phyloP scores from a whole-genome alignment of 2,329 filamentous ascomycete species.

The Colletotrichum falcatum region DNA sequence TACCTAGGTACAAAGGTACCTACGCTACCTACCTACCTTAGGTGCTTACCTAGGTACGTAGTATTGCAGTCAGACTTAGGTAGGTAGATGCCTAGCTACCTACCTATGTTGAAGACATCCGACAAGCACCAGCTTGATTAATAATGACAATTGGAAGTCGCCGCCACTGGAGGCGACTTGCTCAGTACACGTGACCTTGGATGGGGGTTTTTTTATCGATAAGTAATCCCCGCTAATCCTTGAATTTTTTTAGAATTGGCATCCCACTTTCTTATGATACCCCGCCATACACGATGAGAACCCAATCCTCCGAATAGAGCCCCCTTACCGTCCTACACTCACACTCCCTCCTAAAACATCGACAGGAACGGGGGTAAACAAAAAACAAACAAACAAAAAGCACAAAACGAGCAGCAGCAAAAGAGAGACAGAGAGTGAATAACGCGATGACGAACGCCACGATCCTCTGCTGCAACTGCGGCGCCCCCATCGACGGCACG shows the following conservation, averaged over 20 bases:
- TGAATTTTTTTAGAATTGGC: constrained; percentile 27
- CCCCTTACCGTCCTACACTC: constrained; percentile 5
- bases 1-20: no score
- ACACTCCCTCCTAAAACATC: constrained; percentile 2
- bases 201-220: constrained; percentile 7
- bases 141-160: constrained; percentile 11
- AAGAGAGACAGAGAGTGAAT: constrained; percentile 5
- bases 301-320: constrained; percentile 14
- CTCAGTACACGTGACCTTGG: neutral
- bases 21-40: no score
- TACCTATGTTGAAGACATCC: no score
- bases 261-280: constrained; percentile 30
- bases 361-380: constrained; percentile 2
- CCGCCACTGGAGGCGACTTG: constrained; percentile 13
- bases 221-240: constrained; percentile 32
- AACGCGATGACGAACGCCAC: constrained; percentile 38
- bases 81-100: no score
- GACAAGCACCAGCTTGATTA: constrained; percentile 2
- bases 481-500: constrained; percentile 93
- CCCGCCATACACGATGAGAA: constrained; percentile 35
- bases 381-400: neutral
- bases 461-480: constrained; percentile 98
- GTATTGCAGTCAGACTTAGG: no score
- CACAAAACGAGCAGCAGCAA: no score
- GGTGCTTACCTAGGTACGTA: no score